Evolutionary conservation across 371 early-diverging fungal species (phyloP), one percentile per base, ranked within the genome.

Genomic region (Mucor saturninus): DNA sequence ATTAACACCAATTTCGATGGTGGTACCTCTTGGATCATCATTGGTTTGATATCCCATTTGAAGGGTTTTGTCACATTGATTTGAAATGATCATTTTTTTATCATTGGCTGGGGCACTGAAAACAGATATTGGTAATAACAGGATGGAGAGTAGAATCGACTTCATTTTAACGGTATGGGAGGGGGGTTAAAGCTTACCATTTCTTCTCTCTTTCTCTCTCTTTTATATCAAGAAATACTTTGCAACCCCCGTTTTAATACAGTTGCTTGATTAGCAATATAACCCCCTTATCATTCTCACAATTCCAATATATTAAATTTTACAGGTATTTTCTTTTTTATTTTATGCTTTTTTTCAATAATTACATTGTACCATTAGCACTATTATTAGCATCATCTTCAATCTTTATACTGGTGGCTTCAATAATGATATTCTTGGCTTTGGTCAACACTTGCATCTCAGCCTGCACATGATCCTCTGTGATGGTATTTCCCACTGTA

Each of bases 391-490:
- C 30, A 30, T 30, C 50, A 30, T 50, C 50, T 10, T 50, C 50
- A 50, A 50, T 30, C 30, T 28, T 30, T 4, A 26, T 26, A 15
- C 26, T 38, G 7, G 37, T 38, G 28, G 65, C 71, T 7, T 69
- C 63, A 8, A 46, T 13, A 28, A 77, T 37, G 1, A 76, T 56
- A 48, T 71, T 53, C 40, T 62, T 61, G 11, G 69, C 63, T 40
- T 53, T 63, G 15, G 51, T 46, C 8, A 79, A 58, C 1, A 75
- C 75, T 42, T 67, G 56, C 29, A 76, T 73, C 46, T 79, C 80
- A 26, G 69, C 62, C 28, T 76, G 71, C 3, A 79, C 77, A 56
- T 76, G 75, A 10, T 69, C 62, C 52, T 72, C 75, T 5, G 72
- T 68, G 3, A 74, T 61, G 6, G 59, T 59, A 21, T 75, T 63